These are phyloP conservation scores for Nannochloris sp. DNA, from an alignment of 139 green algal genomes.

Conservation along the genomic window DNA sequence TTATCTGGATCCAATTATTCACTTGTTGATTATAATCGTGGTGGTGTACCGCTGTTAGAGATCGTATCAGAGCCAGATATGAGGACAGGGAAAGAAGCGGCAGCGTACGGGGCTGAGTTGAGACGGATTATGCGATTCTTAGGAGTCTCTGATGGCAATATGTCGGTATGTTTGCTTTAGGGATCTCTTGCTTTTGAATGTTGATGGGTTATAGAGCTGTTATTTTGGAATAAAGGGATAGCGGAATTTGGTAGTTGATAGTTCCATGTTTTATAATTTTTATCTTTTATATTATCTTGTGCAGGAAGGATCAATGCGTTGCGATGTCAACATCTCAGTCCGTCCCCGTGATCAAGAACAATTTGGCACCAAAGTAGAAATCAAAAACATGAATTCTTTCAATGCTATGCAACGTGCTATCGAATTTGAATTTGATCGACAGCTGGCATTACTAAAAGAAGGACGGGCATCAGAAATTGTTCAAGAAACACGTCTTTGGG, in stretches of 20 bases:
- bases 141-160: constrained; percentile 84
- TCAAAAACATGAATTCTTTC: constrained; percentile 99
- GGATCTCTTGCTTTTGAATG: background rate
- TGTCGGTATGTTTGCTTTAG: constrained; percentile 39
- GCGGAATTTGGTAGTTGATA: background rate
- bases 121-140: constrained; percentile 79
- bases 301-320: constrained; percentile 80
- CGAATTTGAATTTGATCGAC: constrained; percentile 84
- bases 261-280: background rate
- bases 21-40: constrained; percentile 84
- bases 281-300: background rate
- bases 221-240: background rate
- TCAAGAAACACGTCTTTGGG: constrained; percentile 92
- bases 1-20: constrained; percentile 60
- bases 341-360: constrained; percentile 27
- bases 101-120: constrained; percentile 86
- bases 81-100: constrained; percentile 75
- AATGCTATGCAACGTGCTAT: constrained; percentile 89
- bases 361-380: constrained; percentile 95
- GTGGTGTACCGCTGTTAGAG: constrained; percentile 88
- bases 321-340: constrained; percentile 90
- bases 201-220: background rate
- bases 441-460: constrained; percentile 53
- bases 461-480: constrained; percentile 70
- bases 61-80: constrained; percentile 95